Conservation (phyloP, 345 rosid species). For the Salix viminalis region DNA sequence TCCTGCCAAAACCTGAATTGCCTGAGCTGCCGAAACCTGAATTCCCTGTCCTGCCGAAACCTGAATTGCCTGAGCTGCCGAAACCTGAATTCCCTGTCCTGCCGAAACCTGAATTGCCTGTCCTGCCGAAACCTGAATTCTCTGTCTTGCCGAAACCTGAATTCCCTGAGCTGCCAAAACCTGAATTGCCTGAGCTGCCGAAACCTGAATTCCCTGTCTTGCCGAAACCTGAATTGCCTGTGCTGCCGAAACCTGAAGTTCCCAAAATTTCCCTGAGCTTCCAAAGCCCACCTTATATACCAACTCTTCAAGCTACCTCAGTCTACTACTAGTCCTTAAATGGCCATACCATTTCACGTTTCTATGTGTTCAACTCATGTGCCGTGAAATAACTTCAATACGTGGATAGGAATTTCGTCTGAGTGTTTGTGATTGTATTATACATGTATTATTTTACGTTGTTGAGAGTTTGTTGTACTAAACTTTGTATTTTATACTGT, state of each 20-base stretch:
- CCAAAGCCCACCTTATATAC: not conserved
- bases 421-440: not conserved
- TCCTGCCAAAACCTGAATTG: not conserved
- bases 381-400: not conserved
- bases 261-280: not conserved
- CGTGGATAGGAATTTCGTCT: not conserved
- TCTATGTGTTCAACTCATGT: not conserved
- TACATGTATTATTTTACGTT: too few species aligned
- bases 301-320: not conserved
- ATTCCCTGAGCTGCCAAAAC: not conserved
- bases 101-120: not conserved
- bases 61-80: slow-evolving; percentile 6
- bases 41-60: too few species aligned
- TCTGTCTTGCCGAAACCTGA: slow-evolving; percentile 1
- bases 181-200: slow-evolving; percentile 7
- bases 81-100: not conserved
- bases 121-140: not conserved
- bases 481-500: too few species aligned
- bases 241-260: not conserved
- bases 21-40: too few species aligned
- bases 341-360: not conserved
- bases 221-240: slow-evolving; percentile 7
- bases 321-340: slow-evolving; percentile 9
- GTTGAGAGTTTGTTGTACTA: not conserved
- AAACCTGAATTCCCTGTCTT: not conserved